Evolutionary conservation across 768 basidiomycete species (phyloP).

Genomic region (Naganishia vaughanmartiniae): DNA sequence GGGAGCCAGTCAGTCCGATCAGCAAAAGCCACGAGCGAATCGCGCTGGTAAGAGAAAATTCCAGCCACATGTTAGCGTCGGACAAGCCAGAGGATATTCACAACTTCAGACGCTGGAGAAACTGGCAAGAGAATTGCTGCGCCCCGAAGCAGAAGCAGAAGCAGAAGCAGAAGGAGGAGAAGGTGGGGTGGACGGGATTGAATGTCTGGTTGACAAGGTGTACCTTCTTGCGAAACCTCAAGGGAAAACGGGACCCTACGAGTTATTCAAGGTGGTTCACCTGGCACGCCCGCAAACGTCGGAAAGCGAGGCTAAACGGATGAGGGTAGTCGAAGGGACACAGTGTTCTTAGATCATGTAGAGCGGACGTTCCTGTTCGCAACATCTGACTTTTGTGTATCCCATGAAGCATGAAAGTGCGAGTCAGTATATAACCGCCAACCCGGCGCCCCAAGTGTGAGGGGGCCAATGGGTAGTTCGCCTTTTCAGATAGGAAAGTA

Average conservation of each 20-base stretch:
- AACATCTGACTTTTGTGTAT: too few species aligned
- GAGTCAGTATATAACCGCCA: too few species aligned
- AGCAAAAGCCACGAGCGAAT: background rate
- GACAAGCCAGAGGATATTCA: background rate
- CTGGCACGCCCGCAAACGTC: background rate
- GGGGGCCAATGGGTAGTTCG: too few species aligned
- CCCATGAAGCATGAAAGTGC: too few species aligned
- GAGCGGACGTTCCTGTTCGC: too few species aligned
- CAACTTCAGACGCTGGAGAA: background rate
- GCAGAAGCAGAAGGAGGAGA: background rate
- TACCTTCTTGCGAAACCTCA: conserved; percentile 8
- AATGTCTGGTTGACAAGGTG: conserved; percentile 8
- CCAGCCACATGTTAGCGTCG: conserved; percentile 8
- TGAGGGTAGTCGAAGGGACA: too few species aligned
- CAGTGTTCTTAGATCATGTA: too few species aligned
- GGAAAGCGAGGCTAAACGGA: too few species aligned
- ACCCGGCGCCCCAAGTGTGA: too few species aligned
- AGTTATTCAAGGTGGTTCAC: background rate
- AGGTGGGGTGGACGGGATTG: background rate
- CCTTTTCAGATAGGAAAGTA: too few species aligned
- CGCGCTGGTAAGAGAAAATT: background rate
- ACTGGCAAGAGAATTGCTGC: background rate
- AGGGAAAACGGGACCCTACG: conserved; percentile 2
- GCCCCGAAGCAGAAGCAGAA: background rate
- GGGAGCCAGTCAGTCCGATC: background rate